These are phyloP conservation scores for Tolypocladium cylindrosporum DNA, from an alignment of 2,329 filamentous ascomycete species.

Conservation along the genomic window DNA sequence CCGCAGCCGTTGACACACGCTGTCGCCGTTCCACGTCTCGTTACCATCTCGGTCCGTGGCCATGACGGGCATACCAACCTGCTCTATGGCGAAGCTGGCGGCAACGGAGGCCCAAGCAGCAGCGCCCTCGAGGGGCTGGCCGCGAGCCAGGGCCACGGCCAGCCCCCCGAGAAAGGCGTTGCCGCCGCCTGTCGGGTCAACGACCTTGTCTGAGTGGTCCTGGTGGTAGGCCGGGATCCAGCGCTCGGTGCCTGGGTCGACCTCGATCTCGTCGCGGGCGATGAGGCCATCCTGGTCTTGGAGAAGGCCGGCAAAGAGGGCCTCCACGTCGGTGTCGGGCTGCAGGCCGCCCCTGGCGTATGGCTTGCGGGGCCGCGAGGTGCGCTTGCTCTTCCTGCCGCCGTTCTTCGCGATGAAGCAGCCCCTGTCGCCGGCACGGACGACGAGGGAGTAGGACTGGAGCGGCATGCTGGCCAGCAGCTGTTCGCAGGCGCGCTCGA, in stretches of 20 bases:
- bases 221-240: slow-evolving; percentile 75
- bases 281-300: slow-evolving; percentile 42
- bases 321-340: slow-evolving; percentile 53
- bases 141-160: slow-evolving; percentile 48
- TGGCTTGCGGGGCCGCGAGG: slow-evolving; percentile 27
- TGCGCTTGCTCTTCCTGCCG: slow-evolving; percentile 33
- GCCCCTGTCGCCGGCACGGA: slow-evolving; percentile 62
- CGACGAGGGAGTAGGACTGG: slow-evolving; percentile 54
- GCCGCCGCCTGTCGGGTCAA: slow-evolving; percentile 92
- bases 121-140: slow-evolving; percentile 55
- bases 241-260: slow-evolving; percentile 54
- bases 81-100: slow-evolving; percentile 90
- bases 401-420: slow-evolving; percentile 55
- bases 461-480: slow-evolving; percentile 55
- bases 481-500: slow-evolving; percentile 53
- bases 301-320: slow-evolving; percentile 48
- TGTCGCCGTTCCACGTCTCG: slow-evolving; percentile 54
- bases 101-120: slow-evolving; percentile 71
- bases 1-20: slow-evolving; percentile 40
- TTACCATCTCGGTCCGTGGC: slow-evolving; percentile 28
- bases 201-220: slow-evolving; percentile 38
- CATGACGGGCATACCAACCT: slow-evolving; percentile 70
- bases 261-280: slow-evolving; percentile 46
- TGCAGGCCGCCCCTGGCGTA: slow-evolving; percentile 41
- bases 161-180: slow-evolving; percentile 74